phyloP scores from a whole-genome alignment of 257 asterid genomes.

The Scutellaria minor region DNA sequence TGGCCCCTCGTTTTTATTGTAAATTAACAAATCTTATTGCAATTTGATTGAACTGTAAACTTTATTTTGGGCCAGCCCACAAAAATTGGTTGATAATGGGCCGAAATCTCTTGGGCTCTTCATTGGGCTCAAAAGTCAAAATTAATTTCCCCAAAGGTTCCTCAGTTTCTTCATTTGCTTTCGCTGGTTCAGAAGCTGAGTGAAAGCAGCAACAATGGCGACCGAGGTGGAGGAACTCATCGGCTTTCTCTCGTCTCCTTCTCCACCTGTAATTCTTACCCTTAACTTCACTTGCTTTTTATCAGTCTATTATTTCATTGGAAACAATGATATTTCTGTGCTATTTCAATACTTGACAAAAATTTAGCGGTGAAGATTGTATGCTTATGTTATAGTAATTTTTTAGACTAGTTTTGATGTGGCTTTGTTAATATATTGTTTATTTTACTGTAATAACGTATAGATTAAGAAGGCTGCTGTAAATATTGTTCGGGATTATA shows the following conservation, averaged over 20 bases:
- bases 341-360: not conserved
- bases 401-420: slow-evolving; percentile 5
- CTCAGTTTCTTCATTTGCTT: not conserved
- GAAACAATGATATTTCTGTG: not conserved
- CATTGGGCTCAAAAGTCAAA: slow-evolving; percentile 4
- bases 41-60: too few relatives aligned
- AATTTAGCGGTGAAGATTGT: not conserved
- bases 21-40: too few relatives aligned
- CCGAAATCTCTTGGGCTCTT: not conserved
- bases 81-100: too few relatives aligned
- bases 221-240: slow-evolving; percentile 92
- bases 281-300: not conserved
- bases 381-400: not conserved
- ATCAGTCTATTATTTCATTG: not conserved
- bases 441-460: not conserved
- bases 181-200: slow-evolving; percentile 12
- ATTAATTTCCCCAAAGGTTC: not conserved
- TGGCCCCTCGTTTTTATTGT: not conserved
- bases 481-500: slow-evolving; percentile 81
- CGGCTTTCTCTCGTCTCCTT: slow-evolving; percentile 79
- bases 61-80: too few relatives aligned
- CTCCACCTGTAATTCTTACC: slow-evolving; percentile 61
- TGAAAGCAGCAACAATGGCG: slow-evolving; percentile 59
- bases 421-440: not conserved
- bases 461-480: slow-evolving; percentile 86